Evolutionary conservation across 129 eudicot genomes (phyloP).

Genomic region (Tanacetum coccineum): DNA sequence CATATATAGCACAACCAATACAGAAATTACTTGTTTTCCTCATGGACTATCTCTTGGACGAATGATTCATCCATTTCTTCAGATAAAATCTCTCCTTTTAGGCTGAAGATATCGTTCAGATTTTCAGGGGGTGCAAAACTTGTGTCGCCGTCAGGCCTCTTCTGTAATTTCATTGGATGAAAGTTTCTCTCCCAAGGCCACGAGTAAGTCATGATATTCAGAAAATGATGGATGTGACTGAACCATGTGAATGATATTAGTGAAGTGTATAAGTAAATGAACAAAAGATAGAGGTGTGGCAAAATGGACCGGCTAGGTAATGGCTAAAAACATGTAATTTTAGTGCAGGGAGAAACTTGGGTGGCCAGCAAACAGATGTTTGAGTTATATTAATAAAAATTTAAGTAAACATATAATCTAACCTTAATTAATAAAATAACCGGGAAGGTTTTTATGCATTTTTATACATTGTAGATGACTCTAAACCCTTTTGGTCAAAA

Average conservation of each 20-base stretch:
- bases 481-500: not conserved
- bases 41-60: constrained; percentile 13
- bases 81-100: constrained; percentile 12
- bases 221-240: constrained; percentile 76
- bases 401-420: not conserved
- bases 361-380: not conserved
- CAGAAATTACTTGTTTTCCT: constrained; percentile 16
- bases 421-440: not conserved
- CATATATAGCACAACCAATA: constrained; percentile 5
- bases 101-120: constrained; percentile 12
- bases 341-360: not conserved
- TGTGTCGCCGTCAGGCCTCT: constrained; percentile 37
- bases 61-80: constrained; percentile 20
- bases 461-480: not conserved
- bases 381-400: not conserved
- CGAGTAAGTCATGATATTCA: constrained; percentile 88
- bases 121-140: not conserved
- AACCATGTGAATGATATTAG: constrained; percentile 25
- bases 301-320: not conserved
- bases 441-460: not conserved
- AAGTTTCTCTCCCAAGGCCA: constrained; percentile 68
- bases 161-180: constrained; percentile 50
- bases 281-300: not conserved
- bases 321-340: not conserved
- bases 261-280: not conserved